These are phyloP conservation scores for Fusarium staphyleae DNA, from an alignment of 2,329 filamentous ascomycete genomes.

Conservation along the genomic window DNA sequence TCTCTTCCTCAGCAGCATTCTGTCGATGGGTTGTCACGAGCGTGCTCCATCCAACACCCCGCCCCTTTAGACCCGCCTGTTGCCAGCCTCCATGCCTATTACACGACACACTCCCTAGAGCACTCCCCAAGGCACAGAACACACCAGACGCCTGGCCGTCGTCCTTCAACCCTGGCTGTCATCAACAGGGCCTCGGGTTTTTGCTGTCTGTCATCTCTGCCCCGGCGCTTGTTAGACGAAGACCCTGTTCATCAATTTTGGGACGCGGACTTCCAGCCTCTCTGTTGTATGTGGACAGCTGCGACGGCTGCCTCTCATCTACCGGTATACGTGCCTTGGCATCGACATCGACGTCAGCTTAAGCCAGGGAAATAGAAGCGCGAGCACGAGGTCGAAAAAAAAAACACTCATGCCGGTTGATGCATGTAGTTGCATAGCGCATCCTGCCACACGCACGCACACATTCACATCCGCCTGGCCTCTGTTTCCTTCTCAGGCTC, in stretches of 20 bases:
- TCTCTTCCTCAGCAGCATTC: conserved; percentile 25
- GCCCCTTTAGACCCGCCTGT: conserved; percentile 43
- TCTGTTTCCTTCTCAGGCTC: conserved; percentile 19
- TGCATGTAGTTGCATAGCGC: conserved; percentile 40
- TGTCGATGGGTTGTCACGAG: conserved; percentile 44
- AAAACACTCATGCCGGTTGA: conserved; percentile 39
- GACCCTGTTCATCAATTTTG: conserved; percentile 24
- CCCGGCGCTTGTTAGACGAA: conserved; percentile 25
- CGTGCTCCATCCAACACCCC: conserved; percentile 45
- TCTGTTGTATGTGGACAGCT: conserved; percentile 18
- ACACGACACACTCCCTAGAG: conserved; percentile 33
- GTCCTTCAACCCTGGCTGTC: conserved; percentile 13
- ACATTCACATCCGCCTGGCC: conserved; percentile 11
- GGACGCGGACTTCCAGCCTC: conserved; percentile 29
- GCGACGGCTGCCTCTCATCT: conserved; percentile 28
- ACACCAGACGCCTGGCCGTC: conserved; percentile 29
- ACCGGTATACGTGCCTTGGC: conserved; percentile 37
- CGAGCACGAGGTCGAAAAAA: conserved; percentile 30
- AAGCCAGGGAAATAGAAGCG: conserved; percentile 24
- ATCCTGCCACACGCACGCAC: conserved; percentile 33
- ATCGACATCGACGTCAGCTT: conserved; percentile 30
- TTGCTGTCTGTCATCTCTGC: conserved; percentile 25
- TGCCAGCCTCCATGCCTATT: conserved; percentile 40
- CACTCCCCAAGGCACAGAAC: conserved; percentile 33
- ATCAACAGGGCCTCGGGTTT: conserved; percentile 13